Evolutionary conservation across 1,284 basidiomycete species (phyloP).

Genomic region (Puccinia polysora): DNA sequence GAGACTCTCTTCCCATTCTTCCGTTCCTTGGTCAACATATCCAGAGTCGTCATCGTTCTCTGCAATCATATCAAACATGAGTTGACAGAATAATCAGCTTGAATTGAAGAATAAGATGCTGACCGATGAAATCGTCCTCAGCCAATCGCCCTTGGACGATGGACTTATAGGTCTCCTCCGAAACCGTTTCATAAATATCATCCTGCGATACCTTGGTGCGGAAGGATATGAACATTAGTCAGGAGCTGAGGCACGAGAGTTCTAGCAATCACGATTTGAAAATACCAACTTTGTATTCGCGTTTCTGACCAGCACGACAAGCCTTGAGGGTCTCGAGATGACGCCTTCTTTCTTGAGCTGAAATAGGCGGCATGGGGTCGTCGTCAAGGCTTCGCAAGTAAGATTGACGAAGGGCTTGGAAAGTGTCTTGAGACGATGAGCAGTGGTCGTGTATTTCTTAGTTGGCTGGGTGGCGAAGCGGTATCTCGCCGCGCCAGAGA

Average conservation of each 20-base stretch:
- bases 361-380: constrained; percentile 36
- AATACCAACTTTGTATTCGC: constrained; percentile 57
- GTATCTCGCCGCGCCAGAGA: too few species aligned
- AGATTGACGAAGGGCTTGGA: too few species aligned
- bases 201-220: constrained; percentile 60
- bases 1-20: constrained; percentile 65
- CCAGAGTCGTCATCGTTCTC: constrained; percentile 85
- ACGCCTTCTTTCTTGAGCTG: constrained; percentile 42
- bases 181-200: constrained; percentile 83
- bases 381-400: too few species aligned
- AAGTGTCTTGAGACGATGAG: too few species aligned
- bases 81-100: background rate
- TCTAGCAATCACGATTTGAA: background rate
- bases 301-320: constrained; percentile 55
- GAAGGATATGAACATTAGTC: background rate
- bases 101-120: background rate
- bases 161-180: constrained; percentile 80
- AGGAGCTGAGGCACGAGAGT: background rate
- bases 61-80: constrained; percentile 37
- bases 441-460: too few species aligned
- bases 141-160: constrained; percentile 82
- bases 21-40: constrained; percentile 93
- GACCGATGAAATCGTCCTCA: constrained; percentile 80
- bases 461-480: too few species aligned
- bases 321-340: constrained; percentile 55